Conservation (phyloP, 1,139 yeast species). For the Saccharomyces hybrid region DNA sequence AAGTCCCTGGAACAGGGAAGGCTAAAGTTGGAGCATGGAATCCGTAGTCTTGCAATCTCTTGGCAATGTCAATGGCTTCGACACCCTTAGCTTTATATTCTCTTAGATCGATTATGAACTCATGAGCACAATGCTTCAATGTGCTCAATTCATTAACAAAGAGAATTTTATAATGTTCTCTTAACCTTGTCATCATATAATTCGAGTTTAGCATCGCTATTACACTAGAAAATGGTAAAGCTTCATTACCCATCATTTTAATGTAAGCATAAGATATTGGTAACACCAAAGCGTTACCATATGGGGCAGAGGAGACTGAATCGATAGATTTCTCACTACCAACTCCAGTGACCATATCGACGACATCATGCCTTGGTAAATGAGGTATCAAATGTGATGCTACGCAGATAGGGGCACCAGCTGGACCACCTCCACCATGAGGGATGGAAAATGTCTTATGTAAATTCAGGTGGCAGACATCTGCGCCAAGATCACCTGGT, state of each 20-base stretch:
- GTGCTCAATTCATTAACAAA: slow-evolving; percentile 56
- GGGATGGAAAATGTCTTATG: slow-evolving; percentile 98
- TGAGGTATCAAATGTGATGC: slow-evolving; percentile 72
- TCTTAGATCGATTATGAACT: slow-evolving; percentile 85
- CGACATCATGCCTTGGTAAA: slow-evolving; percentile 71
- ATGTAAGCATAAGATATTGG: slow-evolving; percentile 94
- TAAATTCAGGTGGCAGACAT: slow-evolving; percentile 91
- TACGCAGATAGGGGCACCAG: slow-evolving; percentile 97
- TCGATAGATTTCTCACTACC: slow-evolving; percentile 47
- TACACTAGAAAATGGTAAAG: slow-evolving; percentile 77
- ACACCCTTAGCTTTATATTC: slow-evolving; percentile 74
- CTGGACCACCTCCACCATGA: slow-evolving; percentile 99
- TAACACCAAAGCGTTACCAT: slow-evolving; percentile 87
- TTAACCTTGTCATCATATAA: slow-evolving; percentile 79
- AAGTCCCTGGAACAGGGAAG: slow-evolving; percentile 95
- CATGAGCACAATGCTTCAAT: slow-evolving; percentile 88
- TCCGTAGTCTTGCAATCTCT: slow-evolving; percentile 94
- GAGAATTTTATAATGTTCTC: slow-evolving; percentile 64
- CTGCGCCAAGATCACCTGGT: slow-evolving; percentile 98
- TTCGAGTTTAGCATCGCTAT: slow-evolving; percentile 92
- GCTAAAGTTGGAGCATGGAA: slow-evolving; percentile 99
- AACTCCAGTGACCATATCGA: slow-evolving; percentile 46
- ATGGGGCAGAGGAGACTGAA: slow-evolving; percentile 89
- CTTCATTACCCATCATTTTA: slow-evolving; percentile 82
- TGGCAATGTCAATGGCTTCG: slow-evolving; percentile 95